Evolutionary conservation across 208 protist species (phyloP).

Genomic region (Herpetomonas samuelpessoai): DNA sequence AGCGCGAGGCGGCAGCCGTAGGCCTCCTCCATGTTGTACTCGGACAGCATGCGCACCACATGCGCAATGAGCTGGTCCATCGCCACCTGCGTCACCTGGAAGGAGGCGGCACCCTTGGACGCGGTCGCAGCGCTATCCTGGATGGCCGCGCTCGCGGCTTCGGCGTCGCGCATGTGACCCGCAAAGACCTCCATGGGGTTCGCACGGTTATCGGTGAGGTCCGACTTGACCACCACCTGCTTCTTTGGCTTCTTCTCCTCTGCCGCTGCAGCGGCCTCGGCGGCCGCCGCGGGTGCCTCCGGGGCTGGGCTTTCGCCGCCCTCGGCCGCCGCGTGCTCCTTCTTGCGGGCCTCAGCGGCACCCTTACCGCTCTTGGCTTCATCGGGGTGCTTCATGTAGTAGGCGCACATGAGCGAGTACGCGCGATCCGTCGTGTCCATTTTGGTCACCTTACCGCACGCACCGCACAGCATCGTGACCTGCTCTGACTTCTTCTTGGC

Average conservation of each 20-base stretch:
- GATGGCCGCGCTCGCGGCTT: constrained; percentile 17
- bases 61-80: constrained; percentile 25
- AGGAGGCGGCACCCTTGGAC: constrained; percentile 9
- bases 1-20: constrained; percentile 46
- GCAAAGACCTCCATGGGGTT: constrained; percentile 39
- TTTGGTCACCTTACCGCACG: constrained; percentile 54
- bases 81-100: constrained; percentile 10
- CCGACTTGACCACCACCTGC: constrained; percentile 10
- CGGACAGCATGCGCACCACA: constrained; percentile 57
- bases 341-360: constrained; percentile 36
- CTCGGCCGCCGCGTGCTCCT: constrained; percentile 18
- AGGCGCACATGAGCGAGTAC: constrained; percentile 49
- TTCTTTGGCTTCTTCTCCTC: neutral
- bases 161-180: constrained; percentile 40
- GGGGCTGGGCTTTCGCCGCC: constrained; percentile 5
- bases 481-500: constrained; percentile 38
- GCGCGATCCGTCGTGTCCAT: constrained; percentile 45
- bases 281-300: neutral
- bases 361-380: constrained; percentile 41
- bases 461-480: constrained; percentile 66
- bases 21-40: constrained; percentile 74
- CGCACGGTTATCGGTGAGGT: constrained; percentile 30
- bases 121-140: constrained; percentile 1
- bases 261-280: neutral
- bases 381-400: constrained; percentile 76